Conservation (phyloP, 768 basidiomycete species). For the Termitomyces sp. region DNA sequence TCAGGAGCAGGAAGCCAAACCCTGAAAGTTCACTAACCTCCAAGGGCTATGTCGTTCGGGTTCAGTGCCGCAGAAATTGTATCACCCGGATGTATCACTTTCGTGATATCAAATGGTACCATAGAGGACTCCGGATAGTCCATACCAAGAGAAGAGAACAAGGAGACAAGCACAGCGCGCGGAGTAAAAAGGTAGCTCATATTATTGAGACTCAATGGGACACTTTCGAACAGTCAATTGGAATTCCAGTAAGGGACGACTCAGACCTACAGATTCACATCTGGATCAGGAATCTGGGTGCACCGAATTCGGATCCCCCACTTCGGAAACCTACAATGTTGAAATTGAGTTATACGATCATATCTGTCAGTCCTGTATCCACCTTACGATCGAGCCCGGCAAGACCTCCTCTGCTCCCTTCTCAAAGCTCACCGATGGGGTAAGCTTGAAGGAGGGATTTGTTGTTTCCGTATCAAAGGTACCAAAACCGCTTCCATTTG, state of each 20-base stretch:
- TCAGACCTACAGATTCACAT: conserved; percentile 28
- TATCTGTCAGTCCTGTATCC: background rate
- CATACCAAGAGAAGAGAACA: conserved; percentile 30
- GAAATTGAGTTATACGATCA: background rate
- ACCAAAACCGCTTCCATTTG: conserved; percentile 34
- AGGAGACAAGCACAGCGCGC: conserved; percentile 21
- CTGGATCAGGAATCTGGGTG: conserved; percentile 24
- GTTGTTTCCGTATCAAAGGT: conserved; percentile 26
- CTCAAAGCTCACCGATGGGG: background rate
- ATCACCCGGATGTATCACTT: conserved; percentile 18
- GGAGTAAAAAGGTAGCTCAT: conserved; percentile 34
- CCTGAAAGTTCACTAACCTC: conserved; percentile 14
- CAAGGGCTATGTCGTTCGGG: conserved; percentile 17
- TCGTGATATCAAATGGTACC: conserved; percentile 18
- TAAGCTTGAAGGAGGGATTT: conserved; percentile 14
- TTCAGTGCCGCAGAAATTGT: conserved; percentile 21
- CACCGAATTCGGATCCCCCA: conserved; percentile 40
- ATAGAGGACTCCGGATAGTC: conserved; percentile 21
- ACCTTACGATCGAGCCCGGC: conserved; percentile 27
- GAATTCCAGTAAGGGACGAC: conserved; percentile 1
- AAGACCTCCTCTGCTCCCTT: conserved; percentile 14
- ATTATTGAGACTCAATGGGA: conserved; percentile 17
- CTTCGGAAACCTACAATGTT: conserved; percentile 26
- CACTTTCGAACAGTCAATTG: conserved; percentile 8
- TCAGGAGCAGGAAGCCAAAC: background rate